Evolutionary conservation across 2,329 filamentous ascomycete species (phyloP), one percentile per base, ranked within the genome.

Genomic region (Sporothrix variecibatus): DNA sequence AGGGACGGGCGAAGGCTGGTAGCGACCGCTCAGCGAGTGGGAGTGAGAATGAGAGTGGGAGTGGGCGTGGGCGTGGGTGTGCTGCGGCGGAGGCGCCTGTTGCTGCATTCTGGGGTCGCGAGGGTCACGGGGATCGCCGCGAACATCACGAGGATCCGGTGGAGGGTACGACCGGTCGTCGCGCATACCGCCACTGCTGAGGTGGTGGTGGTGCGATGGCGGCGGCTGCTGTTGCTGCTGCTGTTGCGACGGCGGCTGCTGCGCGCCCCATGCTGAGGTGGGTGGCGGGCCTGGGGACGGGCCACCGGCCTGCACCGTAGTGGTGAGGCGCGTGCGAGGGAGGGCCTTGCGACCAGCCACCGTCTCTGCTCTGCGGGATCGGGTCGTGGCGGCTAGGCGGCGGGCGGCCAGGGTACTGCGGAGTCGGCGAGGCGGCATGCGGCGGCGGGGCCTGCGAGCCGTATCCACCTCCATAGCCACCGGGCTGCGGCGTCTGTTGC

Each of bases 341-440:
- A 31, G 65, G 71, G 11, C 78, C 78, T 40, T 78, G 76, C 38
- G 79, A 79, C 81, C 82, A 84, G 69, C 80, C 81, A 5, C 78
- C 75, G 53, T 85, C 84, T 31, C 84, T 80, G 34, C 78, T 78
- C 1, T 80, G 77, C 9, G 80, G 79, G 11, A 78, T 82, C 0
- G 84, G 78, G 64, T 88, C 87, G 26, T 86, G 84, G 12, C 83
- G 80, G 38, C 85, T 82, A 15, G 28, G 84, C 78, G 80, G 72
- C n/a, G 83, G 82, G 78, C 89, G 87, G 11, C 83, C 79, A 0
- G 84, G 82, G 73, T 90, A 90, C 76, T 76, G 76, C 9, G 72
- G 75, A 9, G 76, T 75, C 1, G 76, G 76, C 38, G 76, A 76
- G 0, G 73, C 49, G 0, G 69, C 71, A 28, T 71, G 73, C 53